A percentile compares a stretch with the other conserved stretches of the same genome.
phyloP scores from a whole-genome alignment of 352 stramenopile species.

The Globisporangium acanthophoron region DNA sequence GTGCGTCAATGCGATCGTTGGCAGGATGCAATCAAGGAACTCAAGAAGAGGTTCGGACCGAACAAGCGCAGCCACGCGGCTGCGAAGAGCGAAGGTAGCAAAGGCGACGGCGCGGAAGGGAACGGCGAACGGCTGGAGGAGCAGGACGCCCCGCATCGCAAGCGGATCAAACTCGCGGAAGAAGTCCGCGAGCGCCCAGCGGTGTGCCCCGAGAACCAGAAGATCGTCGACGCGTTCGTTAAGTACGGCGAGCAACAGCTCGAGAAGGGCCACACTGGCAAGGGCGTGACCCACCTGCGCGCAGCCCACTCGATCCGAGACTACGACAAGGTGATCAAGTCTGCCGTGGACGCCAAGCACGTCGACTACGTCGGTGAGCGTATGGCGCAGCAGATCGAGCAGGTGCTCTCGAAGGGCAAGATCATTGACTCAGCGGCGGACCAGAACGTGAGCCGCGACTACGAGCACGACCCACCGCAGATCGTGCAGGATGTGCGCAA shows the following conservation, averaged over 20 bases:
- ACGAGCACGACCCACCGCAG: constrained; percentile 32
- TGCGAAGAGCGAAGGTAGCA: constrained; percentile 4
- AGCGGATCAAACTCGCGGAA: constrained; percentile 48
- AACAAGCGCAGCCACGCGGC: constrained; percentile 14
- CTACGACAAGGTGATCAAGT: constrained; percentile 41
- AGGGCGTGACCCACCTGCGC: constrained; percentile 63
- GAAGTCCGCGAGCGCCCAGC: constrained; percentile 44
- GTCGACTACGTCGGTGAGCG: constrained; percentile 53
- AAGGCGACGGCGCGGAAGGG: not conserved
- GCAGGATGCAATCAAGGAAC: constrained; percentile 18
- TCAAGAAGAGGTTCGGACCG: constrained; percentile 31
- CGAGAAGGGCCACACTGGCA: constrained; percentile 60
- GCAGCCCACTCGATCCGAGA: constrained; percentile 57
- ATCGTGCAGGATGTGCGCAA: constrained; percentile 48
- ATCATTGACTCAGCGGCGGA: constrained; percentile 37
- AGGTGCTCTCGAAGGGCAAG: constrained; percentile 47
- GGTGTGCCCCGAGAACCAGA: constrained; percentile 48
- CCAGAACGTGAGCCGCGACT: constrained; percentile 50
- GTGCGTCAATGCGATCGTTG: not conserved
- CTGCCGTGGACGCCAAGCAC: constrained; percentile 25
- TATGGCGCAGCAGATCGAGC: constrained; percentile 53
- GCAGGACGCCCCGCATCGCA: constrained; percentile 42
- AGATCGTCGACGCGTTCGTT: constrained; percentile 69
- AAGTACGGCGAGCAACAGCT: constrained; percentile 60
- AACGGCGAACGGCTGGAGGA: constrained; percentile 13